phyloP scores from a whole-genome alignment of 805 yeast species.

The Suhomyces kilbournensis region DNA sequence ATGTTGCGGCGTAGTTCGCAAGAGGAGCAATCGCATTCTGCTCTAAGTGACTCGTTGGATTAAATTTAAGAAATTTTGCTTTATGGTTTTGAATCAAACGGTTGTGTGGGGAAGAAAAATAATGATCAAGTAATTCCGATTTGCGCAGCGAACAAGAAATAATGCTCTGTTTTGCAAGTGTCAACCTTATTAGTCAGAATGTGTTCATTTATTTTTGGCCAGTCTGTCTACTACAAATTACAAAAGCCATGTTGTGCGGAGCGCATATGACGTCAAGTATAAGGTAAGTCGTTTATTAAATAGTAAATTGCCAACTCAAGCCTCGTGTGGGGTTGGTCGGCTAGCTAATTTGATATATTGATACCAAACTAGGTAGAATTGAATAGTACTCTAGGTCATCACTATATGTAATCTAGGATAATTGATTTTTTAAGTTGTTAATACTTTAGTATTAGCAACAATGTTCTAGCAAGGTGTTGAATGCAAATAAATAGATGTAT shows the following conservation, averaged over 20 bases:
- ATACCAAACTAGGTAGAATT: background rate
- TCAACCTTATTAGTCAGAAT: background rate
- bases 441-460: background rate
- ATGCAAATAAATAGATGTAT: background rate
- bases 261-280: background rate
- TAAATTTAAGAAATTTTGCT: background rate
- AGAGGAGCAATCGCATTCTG: background rate
- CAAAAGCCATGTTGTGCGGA: background rate
- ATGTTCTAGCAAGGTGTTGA: background rate
- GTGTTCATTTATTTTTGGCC: background rate
- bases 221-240: background rate
- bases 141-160: background rate
- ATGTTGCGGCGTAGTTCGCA: background rate
- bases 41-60: background rate
- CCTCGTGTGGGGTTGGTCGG: background rate
- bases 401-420: background rate
- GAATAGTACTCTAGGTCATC: background rate
- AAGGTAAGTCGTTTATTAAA: background rate
- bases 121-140: background rate
- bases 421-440: background rate
- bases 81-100: background rate
- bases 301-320: background rate
- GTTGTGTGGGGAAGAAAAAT: background rate
- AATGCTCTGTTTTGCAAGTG: background rate
- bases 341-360: background rate